Evolutionary conservation across 2,329 filamentous ascomycete species (phyloP), one percentile per base, ranked within the genome.

Genomic region (Alternaria sp.): DNA sequence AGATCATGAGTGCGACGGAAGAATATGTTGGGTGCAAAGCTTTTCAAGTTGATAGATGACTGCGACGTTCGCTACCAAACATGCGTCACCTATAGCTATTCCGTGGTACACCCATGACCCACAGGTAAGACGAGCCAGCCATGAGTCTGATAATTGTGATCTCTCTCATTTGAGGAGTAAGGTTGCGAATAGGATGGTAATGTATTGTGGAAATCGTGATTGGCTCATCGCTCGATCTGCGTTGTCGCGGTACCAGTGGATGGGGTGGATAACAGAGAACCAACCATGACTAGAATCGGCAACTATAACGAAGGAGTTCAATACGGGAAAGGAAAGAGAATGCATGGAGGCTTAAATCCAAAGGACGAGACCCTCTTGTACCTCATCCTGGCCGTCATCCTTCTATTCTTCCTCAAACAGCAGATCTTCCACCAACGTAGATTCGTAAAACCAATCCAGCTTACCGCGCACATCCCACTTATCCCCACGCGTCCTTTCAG

Each of bases 281-380:
- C 4, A 19, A 43, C 8, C 9, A 36, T 36, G 13, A 36, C 30
- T 36, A 15, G 30, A 6, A 15, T 36, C 30, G 1, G 13, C 30
- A 2, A 8, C 1, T 8, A 36, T 15, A 1, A 8, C 30, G 30
- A 15, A 2, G 6, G 13, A 8, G 1, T 6, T 15, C 13, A 36
- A 15, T 13, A 36, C 3, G 1, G 3, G 30, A 15, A 15, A 8
- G 7, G 30, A 8, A 36, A 8, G 5, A 15, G 3, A 36, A 15
- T 40, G 4, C 32, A 40, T 0, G 0, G 0, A 10, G 15, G 32
- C 5, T n/a, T 2, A n/a, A 10, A 10, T n/a, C 4, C 15, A 10
- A 40, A 2, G 4, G 10, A 40, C 4, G 0, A 40, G 5, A 0
- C 8, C 8, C 0, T 40, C 9, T 40, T 40, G 32, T 17, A 0